Conservation (phyloP, 108 stramenopile species). For the Skeletonema menzelii region DNA sequence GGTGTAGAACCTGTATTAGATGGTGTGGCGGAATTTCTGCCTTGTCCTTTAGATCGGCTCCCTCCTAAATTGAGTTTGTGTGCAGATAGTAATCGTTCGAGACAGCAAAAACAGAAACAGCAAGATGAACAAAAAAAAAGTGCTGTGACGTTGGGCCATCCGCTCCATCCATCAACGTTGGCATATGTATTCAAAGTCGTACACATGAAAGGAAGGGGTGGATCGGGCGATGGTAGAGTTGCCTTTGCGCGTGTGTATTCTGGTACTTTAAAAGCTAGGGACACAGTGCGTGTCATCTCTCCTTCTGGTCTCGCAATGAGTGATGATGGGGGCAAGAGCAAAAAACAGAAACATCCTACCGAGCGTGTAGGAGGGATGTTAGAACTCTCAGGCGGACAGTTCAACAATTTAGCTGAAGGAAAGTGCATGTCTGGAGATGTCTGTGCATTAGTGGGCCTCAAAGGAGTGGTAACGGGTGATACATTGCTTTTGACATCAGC, state of each 20-base stretch:
- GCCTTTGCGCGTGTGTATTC: conserved; percentile 91
- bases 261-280: conserved; percentile 66
- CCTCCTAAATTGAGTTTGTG: conserved; percentile 58
- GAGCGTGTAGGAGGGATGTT: conserved; percentile 85
- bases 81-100: conserved; percentile 20
- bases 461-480: conserved; percentile 84
- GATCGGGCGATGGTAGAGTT: conserved; percentile 87
- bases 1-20: conserved; percentile 96
- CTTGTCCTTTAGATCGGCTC: conserved; percentile 89
- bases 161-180: conserved; percentile 67
- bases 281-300: conserved; percentile 66
- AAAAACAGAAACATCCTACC: conserved; percentile 42
- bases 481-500: conserved; percentile 67
- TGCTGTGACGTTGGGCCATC: conserved; percentile 67
- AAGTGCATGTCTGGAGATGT: conserved; percentile 76
- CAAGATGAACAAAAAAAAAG: conserved; percentile 1
- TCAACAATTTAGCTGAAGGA: conserved; percentile 76
- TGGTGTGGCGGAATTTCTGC: conserved; percentile 89
- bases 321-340: conserved; percentile 12
- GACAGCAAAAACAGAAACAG: conserved; percentile 14
- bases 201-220: conserved; percentile 89
- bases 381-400: conserved; percentile 82
- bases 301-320: conserved; percentile 57
- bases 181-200: conserved; percentile 91
- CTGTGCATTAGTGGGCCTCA: conserved; percentile 86